phyloP scores from a whole-genome alignment of 495 filamentous ascomycete species.

The Barbatosphaeria neglecta region DNA sequence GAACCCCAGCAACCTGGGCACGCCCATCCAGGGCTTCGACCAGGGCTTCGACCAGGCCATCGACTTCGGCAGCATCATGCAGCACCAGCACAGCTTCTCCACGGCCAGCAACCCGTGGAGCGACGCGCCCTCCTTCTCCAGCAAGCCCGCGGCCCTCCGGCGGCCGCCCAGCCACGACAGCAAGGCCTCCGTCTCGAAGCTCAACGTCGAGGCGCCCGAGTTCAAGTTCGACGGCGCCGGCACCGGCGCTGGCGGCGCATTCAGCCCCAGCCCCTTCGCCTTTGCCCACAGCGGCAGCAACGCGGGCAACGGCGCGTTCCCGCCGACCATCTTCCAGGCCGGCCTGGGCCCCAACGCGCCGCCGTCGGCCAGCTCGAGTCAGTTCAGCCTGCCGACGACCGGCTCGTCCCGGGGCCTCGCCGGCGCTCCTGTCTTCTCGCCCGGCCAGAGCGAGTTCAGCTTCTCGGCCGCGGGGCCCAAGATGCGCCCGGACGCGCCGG shows the following conservation, averaged over 20 bases:
- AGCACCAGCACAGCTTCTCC: slow-evolving; percentile 29
- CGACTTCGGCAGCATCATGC: slow-evolving; percentile 23
- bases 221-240: slow-evolving; percentile 69
- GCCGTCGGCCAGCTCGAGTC: slow-evolving; percentile 19
- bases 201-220: slow-evolving; percentile 80
- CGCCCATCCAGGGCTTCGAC: slow-evolving; percentile 47
- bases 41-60: too few relatives aligned
- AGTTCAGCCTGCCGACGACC: slow-evolving; percentile 25
- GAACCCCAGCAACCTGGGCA: slow-evolving; percentile 62
- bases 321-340: slow-evolving; percentile 31
- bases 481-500: slow-evolving; percentile 72
- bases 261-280: slow-evolving; percentile 44
- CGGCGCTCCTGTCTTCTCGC: slow-evolving; percentile 58
- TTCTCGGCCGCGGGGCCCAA: slow-evolving; percentile 56
- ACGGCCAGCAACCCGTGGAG: slow-evolving; percentile 40
- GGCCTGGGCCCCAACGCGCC: slow-evolving; percentile 19
- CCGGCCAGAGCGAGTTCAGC: slow-evolving; percentile 57
- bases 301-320: slow-evolving; percentile 42
- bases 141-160: slow-evolving; percentile 17
- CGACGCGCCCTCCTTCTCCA: slow-evolving; percentile 24
- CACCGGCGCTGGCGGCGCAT: too few relatives aligned
- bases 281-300: too few relatives aligned
- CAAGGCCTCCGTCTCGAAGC: slow-evolving; percentile 58
- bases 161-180: slow-evolving; percentile 42
- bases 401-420: slow-evolving; percentile 49